Conservation (phyloP, 306 rosid genomes). For the Malus orientalis region DNA sequence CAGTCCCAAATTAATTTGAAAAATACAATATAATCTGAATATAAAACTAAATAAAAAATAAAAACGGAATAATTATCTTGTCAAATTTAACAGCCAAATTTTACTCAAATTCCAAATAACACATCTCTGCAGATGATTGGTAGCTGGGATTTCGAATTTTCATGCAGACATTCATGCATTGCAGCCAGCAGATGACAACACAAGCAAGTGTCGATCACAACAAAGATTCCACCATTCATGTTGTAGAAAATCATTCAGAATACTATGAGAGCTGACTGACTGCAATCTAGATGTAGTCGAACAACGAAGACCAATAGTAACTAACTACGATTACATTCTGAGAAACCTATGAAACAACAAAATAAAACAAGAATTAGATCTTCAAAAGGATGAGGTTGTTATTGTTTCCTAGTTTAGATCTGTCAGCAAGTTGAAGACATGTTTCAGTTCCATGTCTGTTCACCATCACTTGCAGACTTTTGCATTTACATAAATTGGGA, state of each 20-base stretch:
- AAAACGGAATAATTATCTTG: not conserved
- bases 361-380: constrained; percentile 8
- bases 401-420: constrained; percentile 1
- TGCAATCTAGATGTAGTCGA: not conserved
- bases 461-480: constrained; percentile 28
- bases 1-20: not conserved
- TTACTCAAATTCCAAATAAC: not conserved
- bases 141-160: not conserved
- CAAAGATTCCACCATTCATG: constrained; percentile 4
- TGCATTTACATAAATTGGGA: constrained; percentile 22
- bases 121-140: not conserved
- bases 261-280: not conserved
- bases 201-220: constrained; percentile 1
- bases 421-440: not conserved
- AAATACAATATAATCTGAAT: not conserved
- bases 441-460: constrained; percentile 16
- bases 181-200: not conserved
- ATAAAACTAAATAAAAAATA: not conserved
- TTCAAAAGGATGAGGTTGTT: not conserved
- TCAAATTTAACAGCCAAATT: not conserved
- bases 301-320: constrained; percentile 15
- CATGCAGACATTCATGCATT: constrained; percentile 1
- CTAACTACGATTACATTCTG: constrained; percentile 1
- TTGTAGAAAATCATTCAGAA: constrained; percentile 8
- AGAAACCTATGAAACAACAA: constrained; percentile 22